Evolutionary conservation across 2,329 filamentous ascomycete genomes (phyloP).

Genomic region (Cercospora zeina): DNA sequence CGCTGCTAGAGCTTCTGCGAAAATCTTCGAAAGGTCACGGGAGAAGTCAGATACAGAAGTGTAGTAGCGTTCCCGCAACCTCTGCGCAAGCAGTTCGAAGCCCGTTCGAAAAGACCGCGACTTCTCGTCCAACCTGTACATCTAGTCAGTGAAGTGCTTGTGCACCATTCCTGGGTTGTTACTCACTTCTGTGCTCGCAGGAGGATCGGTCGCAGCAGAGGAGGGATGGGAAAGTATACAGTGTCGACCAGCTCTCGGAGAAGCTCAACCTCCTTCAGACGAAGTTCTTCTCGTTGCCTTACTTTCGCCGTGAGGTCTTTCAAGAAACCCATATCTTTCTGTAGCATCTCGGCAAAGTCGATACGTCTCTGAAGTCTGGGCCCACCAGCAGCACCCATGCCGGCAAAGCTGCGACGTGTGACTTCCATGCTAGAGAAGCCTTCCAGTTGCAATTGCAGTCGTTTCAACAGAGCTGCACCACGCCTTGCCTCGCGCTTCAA

Average conservation of each 20-base stretch:
- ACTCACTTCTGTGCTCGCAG: constrained; percentile 80
- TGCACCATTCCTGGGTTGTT: not conserved
- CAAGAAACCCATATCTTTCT: constrained; percentile 75
- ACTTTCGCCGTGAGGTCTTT: constrained; percentile 68
- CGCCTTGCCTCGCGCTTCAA: constrained; percentile 89
- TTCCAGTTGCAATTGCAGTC: constrained; percentile 91
- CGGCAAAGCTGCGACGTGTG: constrained; percentile 90
- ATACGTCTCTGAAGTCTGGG: constrained; percentile 77
- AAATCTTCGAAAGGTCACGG: constrained; percentile 57
- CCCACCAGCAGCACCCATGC: constrained; percentile 83
- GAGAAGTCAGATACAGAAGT: constrained; percentile 63
- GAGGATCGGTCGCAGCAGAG: constrained; percentile 73
- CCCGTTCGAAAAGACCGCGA: constrained; percentile 55
- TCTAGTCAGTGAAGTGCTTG: constrained; percentile 41
- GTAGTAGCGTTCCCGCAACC: constrained; percentile 59
- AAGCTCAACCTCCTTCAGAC: constrained; percentile 73
- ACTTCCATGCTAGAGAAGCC: constrained; percentile 97
- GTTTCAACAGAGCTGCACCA: constrained; percentile 87
- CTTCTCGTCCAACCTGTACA: constrained; percentile 61
- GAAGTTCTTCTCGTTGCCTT: constrained; percentile 73
- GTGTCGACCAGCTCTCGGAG: constrained; percentile 79
- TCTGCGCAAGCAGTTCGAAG: constrained; percentile 54
- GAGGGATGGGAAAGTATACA: constrained; percentile 86
- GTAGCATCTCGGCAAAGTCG: constrained; percentile 76
- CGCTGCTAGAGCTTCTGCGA: constrained; percentile 54